These are phyloP conservation scores for Botrytis porri DNA, from an alignment of 2,329 filamentous ascomycete genomes.

Conservation along the genomic window DNA sequence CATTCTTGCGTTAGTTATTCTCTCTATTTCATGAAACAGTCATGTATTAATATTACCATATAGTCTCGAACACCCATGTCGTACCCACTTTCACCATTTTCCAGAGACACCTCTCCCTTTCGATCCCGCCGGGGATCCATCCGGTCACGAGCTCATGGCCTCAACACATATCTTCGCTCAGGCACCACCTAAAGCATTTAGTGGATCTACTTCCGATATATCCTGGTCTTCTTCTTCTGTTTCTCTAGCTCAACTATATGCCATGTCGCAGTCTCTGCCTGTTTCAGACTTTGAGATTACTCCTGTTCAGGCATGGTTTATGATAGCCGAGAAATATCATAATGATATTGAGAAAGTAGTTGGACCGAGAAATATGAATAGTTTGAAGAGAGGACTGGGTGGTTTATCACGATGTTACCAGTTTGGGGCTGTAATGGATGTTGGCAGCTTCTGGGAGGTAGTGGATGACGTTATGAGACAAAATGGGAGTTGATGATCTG, in stretches of 20 bases:
- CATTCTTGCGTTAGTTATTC: slow-evolving; percentile 32
- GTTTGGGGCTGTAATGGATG: slow-evolving; percentile 35
- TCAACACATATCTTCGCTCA: slow-evolving; percentile 29
- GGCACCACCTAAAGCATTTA: slow-evolving; percentile 24
- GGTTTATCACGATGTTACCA: slow-evolving; percentile 29
- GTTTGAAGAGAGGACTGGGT: slow-evolving; percentile 28
- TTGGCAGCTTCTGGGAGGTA: slow-evolving; percentile 30
- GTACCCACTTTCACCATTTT: slow-evolving; percentile 11
- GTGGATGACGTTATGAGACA: slow-evolving; percentile 23
- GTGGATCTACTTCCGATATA: neutral
- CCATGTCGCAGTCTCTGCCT: slow-evolving; percentile 27
- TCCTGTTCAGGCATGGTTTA: slow-evolving; percentile 37
- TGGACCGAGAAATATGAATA: slow-evolving; percentile 16
- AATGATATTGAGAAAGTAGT: slow-evolving; percentile 18
- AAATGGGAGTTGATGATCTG: neutral
- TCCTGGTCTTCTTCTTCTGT: slow-evolving; percentile 21
- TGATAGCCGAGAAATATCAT: slow-evolving; percentile 24
- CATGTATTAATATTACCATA: neutral
- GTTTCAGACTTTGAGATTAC: slow-evolving; percentile 34
- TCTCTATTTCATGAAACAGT: neutral
- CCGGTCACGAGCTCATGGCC: slow-evolving; percentile 35
- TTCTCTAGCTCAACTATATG: slow-evolving; percentile 24
- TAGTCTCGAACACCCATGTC: slow-evolving; percentile 17
- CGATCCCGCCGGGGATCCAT: slow-evolving; percentile 17
- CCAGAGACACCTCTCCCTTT: slow-evolving; percentile 11